These are phyloP conservation scores for Agrostemma githago DNA, from an alignment of 148 eudicot genomes.

Conservation along the genomic window DNA sequence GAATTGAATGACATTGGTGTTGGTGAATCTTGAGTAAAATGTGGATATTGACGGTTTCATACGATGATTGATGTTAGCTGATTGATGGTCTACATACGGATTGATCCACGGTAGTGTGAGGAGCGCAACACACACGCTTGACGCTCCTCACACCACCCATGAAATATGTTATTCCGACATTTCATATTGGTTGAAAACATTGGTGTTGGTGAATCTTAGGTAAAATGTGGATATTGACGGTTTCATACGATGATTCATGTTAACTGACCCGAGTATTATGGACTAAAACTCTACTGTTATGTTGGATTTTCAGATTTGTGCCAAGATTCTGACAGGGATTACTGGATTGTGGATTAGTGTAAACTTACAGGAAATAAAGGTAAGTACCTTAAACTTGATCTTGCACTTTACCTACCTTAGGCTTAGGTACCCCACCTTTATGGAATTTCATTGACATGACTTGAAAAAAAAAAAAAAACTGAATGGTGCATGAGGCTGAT, in stretches of 20 bases:
- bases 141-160: no score
- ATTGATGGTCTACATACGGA: no score
- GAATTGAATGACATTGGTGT: no score
- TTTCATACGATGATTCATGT: background rate
- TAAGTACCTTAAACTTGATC: background rate
- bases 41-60: no score
- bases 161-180: background rate
- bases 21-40: no score
- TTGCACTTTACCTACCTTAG: background rate
- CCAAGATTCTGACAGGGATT: background rate
- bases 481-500: constrained; percentile 10
- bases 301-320: background rate
- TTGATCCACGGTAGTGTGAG: no score
- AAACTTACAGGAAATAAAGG: background rate
- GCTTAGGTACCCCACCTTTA: background rate
- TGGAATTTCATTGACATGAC: background rate
- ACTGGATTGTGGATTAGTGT: no score
- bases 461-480: background rate
- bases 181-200: background rate
- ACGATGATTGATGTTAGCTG: no score
- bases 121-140: background rate
- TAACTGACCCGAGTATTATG: background rate
- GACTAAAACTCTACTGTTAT: background rate
- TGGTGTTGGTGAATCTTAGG: no score
- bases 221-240: no score